Percentiles rank a stretch among this genome's conserved stretches.
Evolutionary conservation across 129 eudicot genomes (phyloP).

Genomic region (Flaveria linearis): DNA sequence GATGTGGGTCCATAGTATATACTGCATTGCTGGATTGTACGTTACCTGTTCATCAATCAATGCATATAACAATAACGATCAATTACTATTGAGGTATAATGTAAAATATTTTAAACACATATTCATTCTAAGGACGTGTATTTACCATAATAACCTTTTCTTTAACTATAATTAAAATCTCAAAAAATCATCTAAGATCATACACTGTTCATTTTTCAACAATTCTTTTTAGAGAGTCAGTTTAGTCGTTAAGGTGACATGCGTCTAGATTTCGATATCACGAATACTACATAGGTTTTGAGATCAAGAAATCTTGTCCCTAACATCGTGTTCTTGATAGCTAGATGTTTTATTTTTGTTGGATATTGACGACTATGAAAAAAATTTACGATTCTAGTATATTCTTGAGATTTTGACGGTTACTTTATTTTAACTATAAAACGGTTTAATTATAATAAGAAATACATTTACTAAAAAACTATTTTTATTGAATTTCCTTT

Average conservation of each 20-base stretch:
- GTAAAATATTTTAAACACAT: not conserved
- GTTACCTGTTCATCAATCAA: constrained; percentile 44
- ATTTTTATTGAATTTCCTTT: not conserved
- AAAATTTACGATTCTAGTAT: not conserved
- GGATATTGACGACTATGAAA: not conserved
- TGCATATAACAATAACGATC: not conserved
- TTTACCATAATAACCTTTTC: not conserved
- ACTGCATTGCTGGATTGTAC: constrained; percentile 67
- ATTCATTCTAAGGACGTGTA: too few relatives aligned
- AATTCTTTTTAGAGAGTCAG: too few relatives aligned
- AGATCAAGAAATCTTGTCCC: not conserved
- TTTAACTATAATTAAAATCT: not conserved
- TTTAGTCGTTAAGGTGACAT: not conserved
- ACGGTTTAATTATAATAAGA: not conserved
- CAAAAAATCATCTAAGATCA: too few relatives aligned
- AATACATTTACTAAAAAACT: not conserved
- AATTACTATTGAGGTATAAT: not conserved
- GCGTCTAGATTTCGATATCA: not conserved
- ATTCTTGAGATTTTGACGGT: not conserved
- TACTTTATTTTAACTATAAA: not conserved
- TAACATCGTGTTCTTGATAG: not conserved
- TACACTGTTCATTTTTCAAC: too few relatives aligned
- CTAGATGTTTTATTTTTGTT: not conserved
- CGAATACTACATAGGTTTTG: not conserved
- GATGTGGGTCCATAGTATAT: constrained; percentile 58